phyloP scores from a whole-genome alignment of 164 flowering plant genomes.

The grape (Vitis vinifera) region DNA sequence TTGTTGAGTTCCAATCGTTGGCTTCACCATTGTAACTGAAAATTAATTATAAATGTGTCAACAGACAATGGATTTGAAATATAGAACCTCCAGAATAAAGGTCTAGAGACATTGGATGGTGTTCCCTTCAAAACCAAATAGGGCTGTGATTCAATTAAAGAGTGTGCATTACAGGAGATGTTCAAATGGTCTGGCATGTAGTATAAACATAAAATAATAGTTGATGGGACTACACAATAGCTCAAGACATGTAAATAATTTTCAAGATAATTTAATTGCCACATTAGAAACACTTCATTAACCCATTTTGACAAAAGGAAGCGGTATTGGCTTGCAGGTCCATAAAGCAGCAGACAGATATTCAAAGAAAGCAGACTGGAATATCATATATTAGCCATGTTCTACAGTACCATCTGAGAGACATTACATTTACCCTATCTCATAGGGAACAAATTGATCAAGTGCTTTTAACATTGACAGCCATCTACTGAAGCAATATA shows the following conservation, averaged over 20 bases:
- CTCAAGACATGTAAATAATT: not conserved
- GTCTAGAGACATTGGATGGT: not conserved
- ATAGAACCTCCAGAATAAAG: not conserved
- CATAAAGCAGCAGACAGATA: not conserved
- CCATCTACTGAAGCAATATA: not conserved
- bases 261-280: not conserved
- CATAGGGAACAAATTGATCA: not conserved
- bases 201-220: not conserved
- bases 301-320: not conserved
- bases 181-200: not conserved
- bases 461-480: not conserved
- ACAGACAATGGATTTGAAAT: not conserved
- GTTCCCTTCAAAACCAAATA: not conserved
- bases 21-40: conserved; percentile 42
- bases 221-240: not conserved
- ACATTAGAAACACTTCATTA: not conserved
- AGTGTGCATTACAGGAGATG: not conserved
- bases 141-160: not conserved
- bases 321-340: not conserved
- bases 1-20: conserved; percentile 51
- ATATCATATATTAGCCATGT: not conserved
- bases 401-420: too few relatives aligned
- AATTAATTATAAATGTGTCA: conserved; percentile 6
- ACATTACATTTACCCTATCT: too few relatives aligned
- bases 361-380: not conserved